Conservation (phyloP, 768 basidiomycete genomes). For the Kwoniella sp. region DNA sequence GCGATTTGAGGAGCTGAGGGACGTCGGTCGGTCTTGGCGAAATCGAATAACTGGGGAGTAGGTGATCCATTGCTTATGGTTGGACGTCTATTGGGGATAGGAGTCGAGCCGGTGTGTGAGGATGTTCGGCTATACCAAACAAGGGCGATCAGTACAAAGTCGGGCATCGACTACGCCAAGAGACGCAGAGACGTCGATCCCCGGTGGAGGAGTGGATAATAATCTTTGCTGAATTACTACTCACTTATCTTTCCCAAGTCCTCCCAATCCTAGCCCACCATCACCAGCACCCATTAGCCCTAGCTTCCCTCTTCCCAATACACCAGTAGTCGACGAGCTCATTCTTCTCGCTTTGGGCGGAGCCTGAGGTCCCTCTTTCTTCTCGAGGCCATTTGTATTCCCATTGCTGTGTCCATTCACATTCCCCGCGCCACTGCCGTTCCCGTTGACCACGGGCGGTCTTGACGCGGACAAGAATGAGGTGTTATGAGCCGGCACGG, state of each 20-base stretch:
- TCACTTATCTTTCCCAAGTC: constrained; percentile 34
- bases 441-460: constrained; percentile 19
- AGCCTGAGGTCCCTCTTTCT: constrained; percentile 13
- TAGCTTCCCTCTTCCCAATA: constrained; percentile 45
- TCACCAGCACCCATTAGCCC: constrained; percentile 43
- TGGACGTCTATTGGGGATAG: constrained; percentile 39
- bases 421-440: too few species aligned
- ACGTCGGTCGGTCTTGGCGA: constrained; percentile 49
- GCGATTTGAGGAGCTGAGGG: constrained; percentile 20
- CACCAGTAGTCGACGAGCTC: constrained; percentile 48
- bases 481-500: constrained; percentile 35
- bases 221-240: constrained; percentile 22
- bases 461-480: constrained; percentile 42
- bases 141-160: background rate
- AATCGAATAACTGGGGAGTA: constrained; percentile 48
- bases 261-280: constrained; percentile 15
- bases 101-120: constrained; percentile 30
- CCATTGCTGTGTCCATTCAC: constrained; percentile 10
- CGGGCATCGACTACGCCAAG: too few species aligned
- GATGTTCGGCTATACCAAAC: constrained; percentile 9
- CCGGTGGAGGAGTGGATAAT: too few species aligned
- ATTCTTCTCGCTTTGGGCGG: constrained; percentile 42
- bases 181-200: too few species aligned
- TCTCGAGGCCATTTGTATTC: background rate
- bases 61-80: constrained; percentile 25